Evolutionary conservation across 2,329 filamentous ascomycete genomes (phyloP), one percentile per base, ranked within the genome.

Genomic region (Calycina marina): DNA sequence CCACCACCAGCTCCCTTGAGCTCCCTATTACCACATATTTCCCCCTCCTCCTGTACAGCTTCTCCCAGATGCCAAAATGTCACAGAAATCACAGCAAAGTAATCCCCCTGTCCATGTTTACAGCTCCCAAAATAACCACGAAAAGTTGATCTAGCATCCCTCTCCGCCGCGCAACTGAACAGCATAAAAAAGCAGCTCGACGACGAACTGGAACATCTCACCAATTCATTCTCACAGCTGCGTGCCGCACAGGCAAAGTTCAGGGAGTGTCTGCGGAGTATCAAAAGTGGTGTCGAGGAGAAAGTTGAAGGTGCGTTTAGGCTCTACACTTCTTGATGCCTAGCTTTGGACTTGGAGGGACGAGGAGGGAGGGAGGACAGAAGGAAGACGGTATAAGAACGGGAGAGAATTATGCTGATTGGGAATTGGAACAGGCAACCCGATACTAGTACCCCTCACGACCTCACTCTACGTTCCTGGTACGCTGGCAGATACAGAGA

Each of bases 181-280:
- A 75, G 84, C 48, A 77, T 98, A 46, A 94, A 98, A 66, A 85
- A 90, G 57, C 88, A 94, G 56, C 77, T 98, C 44, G 88, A 93
- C 56, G 78, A 90, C 50, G 90, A 98, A 60, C 77, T 98, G 43
- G 84, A 93, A 55, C 88, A 96, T 62, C 72, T 98, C 44, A 92
- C 84, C 2, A 71, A 65, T 36, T 96, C 90, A 6, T 93, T 93
- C 61, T 69, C 79, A 31, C 90, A 93, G 55, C 73, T 98, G 2
- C 82, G 86, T 42, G 77, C 77, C 32, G 90, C 90, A 2, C 90
- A 96, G 56, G 69, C 73, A 33, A 93, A 92, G 56, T 98, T 98
- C 62, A 71, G 72, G 35, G 88, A 96, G 52, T 98, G 90, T 50
- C 68, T 93, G 20, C 69, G 70, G 31, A 84, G 80, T 32, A 81